These are phyloP conservation scores for Cinnamomum chago DNA, from an alignment of 164 flowering plant species.

Conservation along the genomic window DNA sequence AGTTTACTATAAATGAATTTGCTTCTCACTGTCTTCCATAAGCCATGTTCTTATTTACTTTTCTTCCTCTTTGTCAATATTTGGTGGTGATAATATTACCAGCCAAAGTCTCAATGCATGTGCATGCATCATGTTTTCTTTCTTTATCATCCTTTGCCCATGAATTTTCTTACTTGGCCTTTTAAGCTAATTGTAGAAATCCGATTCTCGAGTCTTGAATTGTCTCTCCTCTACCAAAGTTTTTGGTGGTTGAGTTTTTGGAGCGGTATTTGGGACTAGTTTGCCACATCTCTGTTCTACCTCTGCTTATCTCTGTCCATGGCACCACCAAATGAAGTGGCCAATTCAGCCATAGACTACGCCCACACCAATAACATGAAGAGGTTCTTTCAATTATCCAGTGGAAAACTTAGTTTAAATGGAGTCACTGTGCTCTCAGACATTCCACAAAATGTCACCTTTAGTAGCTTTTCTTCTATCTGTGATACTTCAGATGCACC, in stretches of 20 bases:
- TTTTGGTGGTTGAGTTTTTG: too few species aligned
- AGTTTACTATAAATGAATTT: not conserved
- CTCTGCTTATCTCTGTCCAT: slow-evolving; percentile 25
- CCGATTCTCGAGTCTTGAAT: not conserved
- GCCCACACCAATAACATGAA: slow-evolving; percentile 5
- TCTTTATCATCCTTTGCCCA: not conserved
- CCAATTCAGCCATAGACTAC: slow-evolving; percentile 9
- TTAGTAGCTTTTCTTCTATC: slow-evolving; percentile 36
- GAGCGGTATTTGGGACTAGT: too few species aligned
- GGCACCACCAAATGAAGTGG: slow-evolving; percentile 43
- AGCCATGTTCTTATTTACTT: not conserved
- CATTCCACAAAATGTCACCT: slow-evolving; percentile 61
- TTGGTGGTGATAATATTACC: not conserved
- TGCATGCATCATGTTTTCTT: not conserved
- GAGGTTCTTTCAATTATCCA: slow-evolving; percentile 27
- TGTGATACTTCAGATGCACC: slow-evolving; percentile 49
- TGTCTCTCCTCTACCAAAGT: too few species aligned
- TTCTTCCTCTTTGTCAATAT: not conserved
- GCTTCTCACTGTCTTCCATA: not conserved
- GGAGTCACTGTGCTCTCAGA: slow-evolving; percentile 60
- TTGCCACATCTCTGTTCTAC: not conserved
- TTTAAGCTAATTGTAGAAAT: not conserved
- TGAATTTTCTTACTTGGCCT: not conserved
- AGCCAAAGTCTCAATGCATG: not conserved
- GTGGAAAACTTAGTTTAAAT: slow-evolving; percentile 44